Conservation (phyloP, 768 basidiomycete species). For the Galerina sulciceps region DNA sequence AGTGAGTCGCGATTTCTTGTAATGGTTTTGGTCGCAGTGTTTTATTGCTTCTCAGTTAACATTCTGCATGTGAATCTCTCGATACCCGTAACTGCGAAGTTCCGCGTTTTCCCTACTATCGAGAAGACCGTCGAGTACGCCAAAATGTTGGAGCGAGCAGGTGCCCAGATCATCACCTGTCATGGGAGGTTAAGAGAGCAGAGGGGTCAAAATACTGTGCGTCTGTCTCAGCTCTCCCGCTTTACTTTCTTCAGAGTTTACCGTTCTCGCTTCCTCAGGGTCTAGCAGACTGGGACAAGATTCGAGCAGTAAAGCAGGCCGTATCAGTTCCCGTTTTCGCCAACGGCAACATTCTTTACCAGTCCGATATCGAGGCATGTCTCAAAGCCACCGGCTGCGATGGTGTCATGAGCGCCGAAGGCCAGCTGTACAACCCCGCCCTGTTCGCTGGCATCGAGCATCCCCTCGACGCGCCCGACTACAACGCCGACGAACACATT, state of each 20-base stretch:
- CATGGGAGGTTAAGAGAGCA: slow-evolving; percentile 93
- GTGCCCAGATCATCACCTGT: slow-evolving; percentile 93
- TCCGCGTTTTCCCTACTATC: slow-evolving; percentile 84
- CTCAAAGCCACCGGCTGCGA: slow-evolving; percentile 86
- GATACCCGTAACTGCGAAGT: slow-evolving; percentile 96
- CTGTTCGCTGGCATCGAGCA: slow-evolving; percentile 56
- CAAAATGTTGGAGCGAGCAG: slow-evolving; percentile 92
- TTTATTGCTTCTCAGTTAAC: slow-evolving; percentile 60
- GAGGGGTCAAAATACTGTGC: slow-evolving; percentile 79
- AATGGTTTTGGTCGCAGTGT: not conserved
- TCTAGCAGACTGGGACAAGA: slow-evolving; percentile 88
- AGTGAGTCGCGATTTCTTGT: slow-evolving; percentile 47
- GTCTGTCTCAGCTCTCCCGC: slow-evolving; percentile 14
- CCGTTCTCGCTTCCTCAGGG: slow-evolving; percentile 50
- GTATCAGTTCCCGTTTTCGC: slow-evolving; percentile 94
- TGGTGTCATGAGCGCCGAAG: slow-evolving; percentile 95
- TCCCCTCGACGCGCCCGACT: slow-evolving; percentile 16
- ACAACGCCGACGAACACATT: slow-evolving; percentile 36
- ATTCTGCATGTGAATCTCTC: slow-evolving; percentile 82
- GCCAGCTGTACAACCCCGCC: slow-evolving; percentile 90
- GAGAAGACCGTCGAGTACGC: slow-evolving; percentile 94
- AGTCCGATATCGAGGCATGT: slow-evolving; percentile 81
- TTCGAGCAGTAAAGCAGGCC: slow-evolving; percentile 87
- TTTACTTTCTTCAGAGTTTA: not conserved
- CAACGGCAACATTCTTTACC: slow-evolving; percentile 93